Conservation (phyloP, 2,329 filamentous ascomycete genomes). For the Penicillium sp. region DNA sequence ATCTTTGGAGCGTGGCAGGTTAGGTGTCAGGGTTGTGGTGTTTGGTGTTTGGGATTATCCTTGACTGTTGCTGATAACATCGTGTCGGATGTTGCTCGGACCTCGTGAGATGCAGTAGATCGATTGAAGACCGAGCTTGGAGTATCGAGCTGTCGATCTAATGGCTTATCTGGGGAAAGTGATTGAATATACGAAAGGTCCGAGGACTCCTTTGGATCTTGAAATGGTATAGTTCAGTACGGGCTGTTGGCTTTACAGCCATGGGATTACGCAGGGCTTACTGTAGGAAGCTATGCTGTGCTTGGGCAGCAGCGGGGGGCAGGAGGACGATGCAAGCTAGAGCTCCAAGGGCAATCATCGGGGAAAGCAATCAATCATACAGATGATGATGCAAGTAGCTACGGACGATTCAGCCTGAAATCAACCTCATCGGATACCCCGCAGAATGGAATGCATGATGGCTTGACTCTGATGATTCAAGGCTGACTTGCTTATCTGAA, state of each 20-base stretch:
- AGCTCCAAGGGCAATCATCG: not conserved
- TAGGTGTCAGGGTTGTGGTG: not conserved
- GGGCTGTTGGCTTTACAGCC: not conserved
- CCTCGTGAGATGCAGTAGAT: not conserved
- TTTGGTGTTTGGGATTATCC: not conserved
- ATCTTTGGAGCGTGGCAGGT: not conserved
- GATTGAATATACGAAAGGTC: not conserved
- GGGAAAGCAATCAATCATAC: not conserved
- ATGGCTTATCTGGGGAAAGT: not conserved
- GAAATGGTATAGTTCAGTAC: not conserved
- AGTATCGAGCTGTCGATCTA: not conserved
- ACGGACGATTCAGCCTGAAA: not conserved
- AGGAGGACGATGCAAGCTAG: not conserved
- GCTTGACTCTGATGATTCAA: too few relatives aligned
- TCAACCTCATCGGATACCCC: too few relatives aligned
- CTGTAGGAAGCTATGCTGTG: not conserved
- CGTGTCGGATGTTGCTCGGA: not conserved
- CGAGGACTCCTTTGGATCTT: not conserved
- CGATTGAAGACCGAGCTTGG: not conserved
- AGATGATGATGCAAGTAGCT: not conserved
- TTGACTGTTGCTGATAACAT: not conserved
- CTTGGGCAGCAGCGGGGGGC: not conserved
- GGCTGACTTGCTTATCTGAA: too few relatives aligned
- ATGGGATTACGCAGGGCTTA: not conserved
- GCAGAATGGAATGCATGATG: too few relatives aligned